phyloP scores from a whole-genome alignment of 768 basidiomycete genomes.

The Xanthoconium stramineum region DNA sequence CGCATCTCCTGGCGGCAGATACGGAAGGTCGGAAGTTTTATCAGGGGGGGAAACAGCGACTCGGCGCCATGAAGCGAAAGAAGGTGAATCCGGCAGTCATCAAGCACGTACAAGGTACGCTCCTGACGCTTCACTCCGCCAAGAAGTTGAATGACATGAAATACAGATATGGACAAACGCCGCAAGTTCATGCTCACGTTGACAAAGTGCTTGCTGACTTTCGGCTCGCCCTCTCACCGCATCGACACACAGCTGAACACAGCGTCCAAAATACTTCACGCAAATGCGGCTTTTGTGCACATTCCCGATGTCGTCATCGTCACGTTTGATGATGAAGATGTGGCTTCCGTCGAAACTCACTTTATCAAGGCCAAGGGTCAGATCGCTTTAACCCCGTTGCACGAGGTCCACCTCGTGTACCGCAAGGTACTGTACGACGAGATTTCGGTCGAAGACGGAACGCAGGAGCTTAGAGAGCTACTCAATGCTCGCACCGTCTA shows the following conservation, averaged over 20 bases:
- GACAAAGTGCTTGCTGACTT: conserved; percentile 84
- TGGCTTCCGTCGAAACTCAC: conserved; percentile 71
- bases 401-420: conserved; percentile 81
- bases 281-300: conserved; percentile 83
- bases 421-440: conserved; percentile 83
- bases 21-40: conserved; percentile 28
- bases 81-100: conserved; percentile 36
- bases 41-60: conserved; percentile 28
- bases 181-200: conserved; percentile 80
- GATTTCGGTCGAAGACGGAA: conserved; percentile 71
- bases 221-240: conserved; percentile 92
- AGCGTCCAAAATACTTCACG: conserved; percentile 73
- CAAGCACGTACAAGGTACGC: conserved; percentile 47
- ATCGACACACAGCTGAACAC: conserved; percentile 85
- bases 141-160: background rate
- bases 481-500: conserved; percentile 67
- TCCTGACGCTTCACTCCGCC: background rate
- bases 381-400: conserved; percentile 78
- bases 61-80: conserved; percentile 30
- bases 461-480: conserved; percentile 59
- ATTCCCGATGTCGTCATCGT: conserved; percentile 76
- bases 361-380: conserved; percentile 82
- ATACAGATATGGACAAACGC: conserved; percentile 44
- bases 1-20: conserved; percentile 2
- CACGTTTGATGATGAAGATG: conserved; percentile 75